Conservation (phyloP, 108 stramenopile genomes). For the Skeletonema marinoi region DNA sequence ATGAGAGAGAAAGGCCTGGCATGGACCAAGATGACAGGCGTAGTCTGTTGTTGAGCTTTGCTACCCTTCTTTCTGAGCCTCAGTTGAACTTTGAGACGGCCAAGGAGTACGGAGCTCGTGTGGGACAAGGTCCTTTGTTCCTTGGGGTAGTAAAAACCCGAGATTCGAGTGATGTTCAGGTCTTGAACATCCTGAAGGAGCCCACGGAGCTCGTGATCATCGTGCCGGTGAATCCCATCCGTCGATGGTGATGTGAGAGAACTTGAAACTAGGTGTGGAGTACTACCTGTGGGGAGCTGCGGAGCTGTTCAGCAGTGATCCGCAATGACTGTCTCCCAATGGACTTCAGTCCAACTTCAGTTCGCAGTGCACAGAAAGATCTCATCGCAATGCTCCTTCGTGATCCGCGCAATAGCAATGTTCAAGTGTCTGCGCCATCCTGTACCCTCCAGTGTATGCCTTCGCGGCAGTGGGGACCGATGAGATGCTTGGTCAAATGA, state of each 20-base stretch:
- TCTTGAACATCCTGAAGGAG: slow-evolving; percentile 22
- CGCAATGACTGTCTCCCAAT: slow-evolving; percentile 16
- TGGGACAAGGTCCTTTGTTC: neutral
- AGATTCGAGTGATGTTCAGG: slow-evolving; percentile 19
- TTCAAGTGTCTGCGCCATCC: slow-evolving; percentile 13
- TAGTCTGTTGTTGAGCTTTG: slow-evolving; percentile 6
- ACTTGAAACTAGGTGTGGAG: neutral
- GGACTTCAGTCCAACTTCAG: slow-evolving; percentile 19
- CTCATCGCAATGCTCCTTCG: slow-evolving; percentile 28
- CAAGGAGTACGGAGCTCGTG: neutral
- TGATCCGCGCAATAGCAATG: slow-evolving; percentile 15
- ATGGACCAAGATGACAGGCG: slow-evolving; percentile 7
- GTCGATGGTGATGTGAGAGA: neutral
- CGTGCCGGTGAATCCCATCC: slow-evolving; percentile 2
- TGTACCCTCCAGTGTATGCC: slow-evolving; percentile 14
- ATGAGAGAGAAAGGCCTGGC: neutral
- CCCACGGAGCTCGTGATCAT: slow-evolving; percentile 17
- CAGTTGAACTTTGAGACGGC: slow-evolving; percentile 1
- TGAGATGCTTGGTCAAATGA: slow-evolving; percentile 2
- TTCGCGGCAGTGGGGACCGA: slow-evolving; percentile 11
- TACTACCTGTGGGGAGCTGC: neutral
- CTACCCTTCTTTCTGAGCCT: slow-evolving; percentile 14
- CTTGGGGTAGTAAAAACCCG: neutral
- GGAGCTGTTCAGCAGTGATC: neutral
- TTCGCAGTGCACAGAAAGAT: slow-evolving; percentile 27